These are phyloP conservation scores for Piloderma croceum DNA, from an alignment of 768 basidiomycete genomes.

Conservation along the genomic window DNA sequence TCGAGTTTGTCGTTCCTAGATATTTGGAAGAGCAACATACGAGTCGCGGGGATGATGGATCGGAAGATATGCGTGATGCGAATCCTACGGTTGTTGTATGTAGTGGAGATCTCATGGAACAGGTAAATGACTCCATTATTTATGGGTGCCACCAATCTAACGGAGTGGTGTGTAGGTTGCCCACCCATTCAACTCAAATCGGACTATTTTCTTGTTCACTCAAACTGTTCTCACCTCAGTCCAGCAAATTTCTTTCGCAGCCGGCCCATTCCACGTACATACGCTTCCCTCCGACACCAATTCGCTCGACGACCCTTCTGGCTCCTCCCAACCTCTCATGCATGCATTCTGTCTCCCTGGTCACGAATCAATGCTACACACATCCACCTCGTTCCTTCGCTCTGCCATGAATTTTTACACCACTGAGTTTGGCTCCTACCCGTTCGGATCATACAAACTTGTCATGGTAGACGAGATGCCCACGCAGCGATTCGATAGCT, in stretches of 20 bases:
- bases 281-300: conserved; percentile 59
- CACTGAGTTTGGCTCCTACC: conserved; percentile 91
- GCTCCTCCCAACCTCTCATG: conserved; percentile 67
- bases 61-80: conserved; percentile 51
- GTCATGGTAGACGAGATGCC: conserved; percentile 91
- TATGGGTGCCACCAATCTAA: too few relatives aligned
- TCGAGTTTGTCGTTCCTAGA: conserved; percentile 90
- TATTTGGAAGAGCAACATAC: conserved; percentile 64
- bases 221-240: conserved; percentile 84
- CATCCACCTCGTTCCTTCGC: conserved; percentile 73
- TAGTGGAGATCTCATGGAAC: conserved; percentile 92
- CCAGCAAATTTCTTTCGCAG: conserved; percentile 96
- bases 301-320: conserved; percentile 54
- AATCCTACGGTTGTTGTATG: conserved; percentile 84
- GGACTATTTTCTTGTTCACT: conserved; percentile 90
- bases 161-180: conserved; percentile 81
- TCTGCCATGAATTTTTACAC: conserved; percentile 90
- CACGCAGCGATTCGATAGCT: conserved; percentile 74
- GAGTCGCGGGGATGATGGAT: conserved; percentile 15
- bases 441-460: conserved; percentile 90
- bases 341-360: conserved; percentile 93
- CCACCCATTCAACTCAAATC: conserved; percentile 89
- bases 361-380: conserved; percentile 62
- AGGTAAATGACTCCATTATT: too few relatives aligned
- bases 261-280: conserved; percentile 85